Evolutionary conservation across 1,284 basidiomycete species (phyloP).

Genomic region (Apiotrichum mycotoxinovorans): DNA sequence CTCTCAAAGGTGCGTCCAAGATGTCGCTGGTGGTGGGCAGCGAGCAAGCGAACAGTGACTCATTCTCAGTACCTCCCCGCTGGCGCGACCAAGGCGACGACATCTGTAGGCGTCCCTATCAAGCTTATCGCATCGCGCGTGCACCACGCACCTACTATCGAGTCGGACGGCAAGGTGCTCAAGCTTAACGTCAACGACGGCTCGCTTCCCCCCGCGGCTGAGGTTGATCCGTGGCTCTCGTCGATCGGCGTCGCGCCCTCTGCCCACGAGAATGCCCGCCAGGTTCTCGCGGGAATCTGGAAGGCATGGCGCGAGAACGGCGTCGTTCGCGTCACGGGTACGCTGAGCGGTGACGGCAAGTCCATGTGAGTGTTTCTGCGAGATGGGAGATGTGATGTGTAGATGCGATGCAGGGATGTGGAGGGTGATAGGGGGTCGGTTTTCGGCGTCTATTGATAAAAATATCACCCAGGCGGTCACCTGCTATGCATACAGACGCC

Average conservation of each 20-base stretch:
- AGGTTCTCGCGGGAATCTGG: conserved; percentile 14
- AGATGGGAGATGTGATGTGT: neutral
- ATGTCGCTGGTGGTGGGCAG: neutral
- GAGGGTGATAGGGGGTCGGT: too few species aligned
- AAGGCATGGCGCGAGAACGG: conserved; percentile 18
- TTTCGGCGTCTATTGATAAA: too few species aligned
- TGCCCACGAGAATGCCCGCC: conserved; percentile 2
- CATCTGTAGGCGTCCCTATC: conserved; percentile 4
- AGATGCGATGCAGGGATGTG: neutral
- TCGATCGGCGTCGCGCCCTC: conserved; percentile 7
- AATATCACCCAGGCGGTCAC: too few species aligned
- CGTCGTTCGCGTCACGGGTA: conserved; percentile 13
- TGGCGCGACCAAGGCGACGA: neutral
- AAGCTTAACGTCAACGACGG: conserved; percentile 10
- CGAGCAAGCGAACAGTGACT: neutral
- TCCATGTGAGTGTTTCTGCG: conserved; percentile 3
- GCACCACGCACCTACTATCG: conserved; percentile 15
- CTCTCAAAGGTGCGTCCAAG: conserved; percentile 8
- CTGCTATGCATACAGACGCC: too few species aligned
- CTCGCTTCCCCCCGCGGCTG: conserved; percentile 4
- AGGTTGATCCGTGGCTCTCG: conserved; percentile 10
- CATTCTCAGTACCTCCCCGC: conserved; percentile 8
- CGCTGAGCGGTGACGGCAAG: conserved; percentile 6
- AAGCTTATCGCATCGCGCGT: conserved; percentile 12
- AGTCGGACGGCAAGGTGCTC: conserved; percentile 10